Base-by-base conservation (phyloP, 2,329 filamentous ascomycete species). In the Kalaharituber pfeilii region DNA sequence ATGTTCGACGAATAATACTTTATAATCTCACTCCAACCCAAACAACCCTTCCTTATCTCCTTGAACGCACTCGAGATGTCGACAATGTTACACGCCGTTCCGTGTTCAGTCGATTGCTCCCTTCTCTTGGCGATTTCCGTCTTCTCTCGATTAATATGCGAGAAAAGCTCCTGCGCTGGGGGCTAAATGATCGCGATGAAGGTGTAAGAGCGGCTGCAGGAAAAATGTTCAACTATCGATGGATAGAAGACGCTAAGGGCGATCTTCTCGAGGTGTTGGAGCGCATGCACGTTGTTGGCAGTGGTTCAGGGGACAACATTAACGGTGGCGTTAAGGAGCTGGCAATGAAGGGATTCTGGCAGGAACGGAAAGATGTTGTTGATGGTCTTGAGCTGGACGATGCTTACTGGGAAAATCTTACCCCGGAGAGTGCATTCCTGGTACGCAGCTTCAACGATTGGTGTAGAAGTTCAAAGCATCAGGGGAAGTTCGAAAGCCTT, bases 281-380 rank as follows among this genome's bases (percentile, higher is more conserved):
- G 70, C 81, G 91, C 61, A 91, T 98, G 57, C 88, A 98, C 63
- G 80, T 96, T 1, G 79, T 93, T 30, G 47, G 47, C 11, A 26
- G 9, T 9, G 47, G 59, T 91, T 50, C 91, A 66, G 89, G 87
- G 3, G 88, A 87, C 1, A 79, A 84, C 20, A 88, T 13, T 22
- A 49, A 20, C 24, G 85, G 83, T 53, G 93, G 91, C 5, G 85
- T 96, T 56, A 89, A 86, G 1, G 76, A 93, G 7, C 85, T 95
- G 65, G 91, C 91, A 0, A 95, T 98, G 88, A 82, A 79, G 57
- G 85, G 86, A 49, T 96, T 98, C 69, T 98, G 91, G 91, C 84
- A 91, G 61, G 86, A 88, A 3, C 80, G 91, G 18, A 84, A 86
- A 2, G 84, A 91, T 66, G 88, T 88, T 64, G 74, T 81, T 51